Conservation (phyloP, 2,329 filamentous ascomycete genomes). For the Penicillium sp. region DNA sequence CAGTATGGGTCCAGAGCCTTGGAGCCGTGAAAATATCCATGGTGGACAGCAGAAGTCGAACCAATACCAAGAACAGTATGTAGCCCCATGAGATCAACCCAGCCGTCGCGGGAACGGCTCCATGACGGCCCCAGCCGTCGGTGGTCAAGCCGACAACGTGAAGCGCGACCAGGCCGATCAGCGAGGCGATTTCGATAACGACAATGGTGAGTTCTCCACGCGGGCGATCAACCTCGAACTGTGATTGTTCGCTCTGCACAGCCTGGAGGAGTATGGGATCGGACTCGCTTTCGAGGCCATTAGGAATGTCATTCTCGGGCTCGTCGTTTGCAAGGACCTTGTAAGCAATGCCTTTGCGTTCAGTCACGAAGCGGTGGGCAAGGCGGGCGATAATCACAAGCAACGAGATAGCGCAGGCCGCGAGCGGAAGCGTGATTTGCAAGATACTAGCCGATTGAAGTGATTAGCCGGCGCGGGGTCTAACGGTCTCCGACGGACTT, state of each 20-base stretch:
- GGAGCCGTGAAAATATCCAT: constrained; percentile 65
- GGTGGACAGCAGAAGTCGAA: constrained; percentile 66
- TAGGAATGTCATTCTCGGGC: constrained; percentile 50
- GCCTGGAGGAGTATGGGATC: constrained; percentile 56
- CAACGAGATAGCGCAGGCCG: constrained; percentile 68
- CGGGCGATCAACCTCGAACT: constrained; percentile 69
- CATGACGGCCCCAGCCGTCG: constrained; percentile 57
- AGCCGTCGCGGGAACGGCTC: constrained; percentile 60
- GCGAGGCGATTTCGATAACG: constrained; percentile 69
- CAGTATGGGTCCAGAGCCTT: constrained; percentile 88
- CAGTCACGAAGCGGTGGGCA: constrained; percentile 52
- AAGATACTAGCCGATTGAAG: constrained; percentile 60
- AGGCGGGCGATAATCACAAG: constrained; percentile 62
- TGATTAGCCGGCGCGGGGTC: constrained; percentile 13
- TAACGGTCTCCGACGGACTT: not conserved
- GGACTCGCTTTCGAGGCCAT: constrained; percentile 58
- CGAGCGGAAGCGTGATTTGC: constrained; percentile 73
- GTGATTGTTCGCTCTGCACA: constrained; percentile 47
- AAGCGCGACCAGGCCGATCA: constrained; percentile 68
- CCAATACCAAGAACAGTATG: constrained; percentile 67
- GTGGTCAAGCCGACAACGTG: constrained; percentile 65
- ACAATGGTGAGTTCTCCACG: constrained; percentile 69
- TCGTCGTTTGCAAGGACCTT: constrained; percentile 39
- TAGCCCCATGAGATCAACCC: constrained; percentile 78
- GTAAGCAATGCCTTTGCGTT: constrained; percentile 59